Evolutionary conservation across 352 stramenopile genomes (phyloP).

Genomic region (Globisporangium nodosum): DNA sequence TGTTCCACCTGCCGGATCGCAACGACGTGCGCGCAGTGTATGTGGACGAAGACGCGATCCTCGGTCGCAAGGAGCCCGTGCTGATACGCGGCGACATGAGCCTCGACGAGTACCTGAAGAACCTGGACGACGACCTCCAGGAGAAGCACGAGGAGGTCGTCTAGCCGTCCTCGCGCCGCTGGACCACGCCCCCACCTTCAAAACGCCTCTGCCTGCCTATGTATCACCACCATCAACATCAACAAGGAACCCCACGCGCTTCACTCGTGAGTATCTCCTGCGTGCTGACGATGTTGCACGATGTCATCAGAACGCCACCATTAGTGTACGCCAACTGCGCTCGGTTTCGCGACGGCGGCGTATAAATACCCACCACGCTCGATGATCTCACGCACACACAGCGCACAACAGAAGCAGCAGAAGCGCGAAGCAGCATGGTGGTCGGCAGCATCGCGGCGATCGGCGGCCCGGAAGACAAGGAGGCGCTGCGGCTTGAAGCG

Average conservation of each 20-base stretch:
- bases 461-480: conserved; percentile 25
- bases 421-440: conserved; percentile 1
- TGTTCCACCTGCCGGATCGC: conserved; percentile 94
- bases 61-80: conserved; percentile 87
- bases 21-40: conserved; percentile 91
- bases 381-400: too few relatives aligned
- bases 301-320: too few relatives aligned
- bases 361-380: too few relatives aligned
- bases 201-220: too few relatives aligned
- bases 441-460: conserved; percentile 10
- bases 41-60: conserved; percentile 90
- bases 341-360: too few relatives aligned
- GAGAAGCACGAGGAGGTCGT: conserved; percentile 46
- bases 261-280: too few relatives aligned
- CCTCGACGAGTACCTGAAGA: conserved; percentile 71
- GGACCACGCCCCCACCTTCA: background rate
- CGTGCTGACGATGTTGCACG: too few relatives aligned
- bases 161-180: conserved; percentile 10
- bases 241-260: background rate
- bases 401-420: background rate
- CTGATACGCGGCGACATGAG: conserved; percentile 73
- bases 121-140: conserved; percentile 44
- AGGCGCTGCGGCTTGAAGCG: conserved; percentile 51
- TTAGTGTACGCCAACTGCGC: too few relatives aligned
- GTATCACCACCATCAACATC: background rate